Percentiles rank a stretch among this genome's conserved stretches.
phyloP scores from a whole-genome alignment of 108 stramenopile species.

The Aurantiochytrium sp. region DNA sequence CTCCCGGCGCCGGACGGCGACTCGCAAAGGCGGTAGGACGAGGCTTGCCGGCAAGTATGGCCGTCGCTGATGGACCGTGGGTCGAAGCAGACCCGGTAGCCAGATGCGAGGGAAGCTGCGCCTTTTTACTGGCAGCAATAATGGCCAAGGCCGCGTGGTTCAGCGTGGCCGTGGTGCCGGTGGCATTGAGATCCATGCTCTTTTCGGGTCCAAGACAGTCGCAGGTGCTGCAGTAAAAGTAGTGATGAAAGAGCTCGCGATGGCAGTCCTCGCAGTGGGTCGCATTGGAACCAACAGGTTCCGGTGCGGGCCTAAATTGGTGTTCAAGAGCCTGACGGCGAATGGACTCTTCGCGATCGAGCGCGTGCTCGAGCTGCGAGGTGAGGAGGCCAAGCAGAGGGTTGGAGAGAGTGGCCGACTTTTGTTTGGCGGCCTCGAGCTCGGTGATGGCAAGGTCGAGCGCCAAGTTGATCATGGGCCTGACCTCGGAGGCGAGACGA shows the following conservation, averaged over 20 bases:
- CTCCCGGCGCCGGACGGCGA: neutral
- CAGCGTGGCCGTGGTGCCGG: neutral
- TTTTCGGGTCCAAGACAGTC: neutral
- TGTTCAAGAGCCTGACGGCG: neutral
- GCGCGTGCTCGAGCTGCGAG: neutral
- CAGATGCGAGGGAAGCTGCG: neutral
- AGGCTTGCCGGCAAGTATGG: neutral
- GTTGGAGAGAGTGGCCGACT: conserved; percentile 5
- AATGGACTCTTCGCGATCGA: neutral
- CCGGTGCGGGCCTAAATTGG: neutral
- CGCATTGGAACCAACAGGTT: neutral
- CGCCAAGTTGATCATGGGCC: neutral
- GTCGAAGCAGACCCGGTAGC: too few species aligned
- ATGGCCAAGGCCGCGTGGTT: neutral
- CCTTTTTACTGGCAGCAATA: neutral
- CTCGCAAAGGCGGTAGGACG: neutral
- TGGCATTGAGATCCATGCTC: neutral
- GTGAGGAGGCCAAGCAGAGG: neutral
- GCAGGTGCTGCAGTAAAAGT: conserved; percentile 19
- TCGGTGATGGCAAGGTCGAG: conserved; percentile 12
- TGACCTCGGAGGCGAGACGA: neutral
- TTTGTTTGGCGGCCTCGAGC: neutral
- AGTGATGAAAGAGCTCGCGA: conserved; percentile 3
- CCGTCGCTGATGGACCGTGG: neutral
- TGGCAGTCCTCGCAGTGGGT: conserved; percentile 12